phyloP scores from a whole-genome alignment of 495 filamentous ascomycete species.

The Hypoxylon subgilvum region DNA sequence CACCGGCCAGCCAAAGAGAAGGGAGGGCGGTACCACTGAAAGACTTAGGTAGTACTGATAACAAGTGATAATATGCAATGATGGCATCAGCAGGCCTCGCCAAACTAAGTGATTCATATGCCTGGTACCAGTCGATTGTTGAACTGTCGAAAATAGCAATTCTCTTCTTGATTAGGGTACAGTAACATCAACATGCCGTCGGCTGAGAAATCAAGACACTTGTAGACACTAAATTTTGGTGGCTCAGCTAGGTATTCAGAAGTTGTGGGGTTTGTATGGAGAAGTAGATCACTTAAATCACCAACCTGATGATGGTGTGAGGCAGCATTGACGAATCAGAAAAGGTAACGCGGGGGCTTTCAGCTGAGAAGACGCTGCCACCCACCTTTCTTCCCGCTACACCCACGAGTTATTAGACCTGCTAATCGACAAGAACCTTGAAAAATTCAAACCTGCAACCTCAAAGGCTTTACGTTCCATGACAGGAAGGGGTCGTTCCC shows the following conservation, averaged over 20 bases:
- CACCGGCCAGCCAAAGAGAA: constrained; percentile 6
- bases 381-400: constrained; percentile 25
- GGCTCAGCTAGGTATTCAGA: no score
- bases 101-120: no score
- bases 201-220: neutral
- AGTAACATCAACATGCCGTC: constrained; percentile 16
- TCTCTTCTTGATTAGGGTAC: no score
- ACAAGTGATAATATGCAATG: constrained; percentile 24
- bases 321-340: constrained; percentile 19
- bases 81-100: constrained; percentile 23
- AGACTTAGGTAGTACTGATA: no score
- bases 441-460: no score
- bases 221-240: neutral
- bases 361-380: constrained; percentile 21
- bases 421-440: no score
- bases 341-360: constrained; percentile 3
- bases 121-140: constrained; percentile 6
- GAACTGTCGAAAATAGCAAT: neutral
- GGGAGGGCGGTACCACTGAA: no score
- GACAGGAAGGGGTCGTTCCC: no score
- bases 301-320: no score
- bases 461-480: no score
- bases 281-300: no score
- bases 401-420: constrained; percentile 1
- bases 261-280: no score